These are phyloP conservation scores for Auriculariales sp. DNA, from an alignment of 768 basidiomycete genomes.

Conservation along the genomic window DNA sequence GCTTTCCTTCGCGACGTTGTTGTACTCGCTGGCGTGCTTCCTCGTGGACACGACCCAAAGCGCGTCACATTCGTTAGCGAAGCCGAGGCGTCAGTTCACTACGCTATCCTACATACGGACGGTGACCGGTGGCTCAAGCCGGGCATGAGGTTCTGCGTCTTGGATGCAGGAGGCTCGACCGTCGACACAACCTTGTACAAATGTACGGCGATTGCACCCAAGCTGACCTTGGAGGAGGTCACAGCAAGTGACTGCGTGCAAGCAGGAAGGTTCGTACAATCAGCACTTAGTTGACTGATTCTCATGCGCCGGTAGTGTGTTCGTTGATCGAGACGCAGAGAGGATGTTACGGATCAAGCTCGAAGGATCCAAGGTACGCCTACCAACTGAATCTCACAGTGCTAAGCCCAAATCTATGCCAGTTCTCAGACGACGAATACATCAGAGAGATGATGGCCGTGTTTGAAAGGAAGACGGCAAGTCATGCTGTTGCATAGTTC, in stretches of 20 bases:
- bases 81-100: conserved; percentile 2
- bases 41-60: background rate
- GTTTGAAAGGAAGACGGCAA: conserved; percentile 1
- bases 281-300: background rate
- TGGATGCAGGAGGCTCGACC: conserved; percentile 1
- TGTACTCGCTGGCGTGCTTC: background rate
- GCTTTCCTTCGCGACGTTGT: background rate
- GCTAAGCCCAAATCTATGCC: background rate
- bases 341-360: background rate
- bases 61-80: conserved; percentile 1
- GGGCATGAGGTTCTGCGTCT: background rate
- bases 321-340: background rate
- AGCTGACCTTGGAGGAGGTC: background rate
- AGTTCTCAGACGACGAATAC: background rate
- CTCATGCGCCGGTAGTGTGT: too few species aligned
- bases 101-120: background rate
- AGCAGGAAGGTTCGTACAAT: background rate
- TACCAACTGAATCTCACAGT: background rate
- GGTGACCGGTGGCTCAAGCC: background rate
- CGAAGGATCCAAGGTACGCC: background rate
- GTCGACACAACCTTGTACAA: conserved; percentile 1
- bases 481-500: background rate
- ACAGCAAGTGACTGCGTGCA: conserved; percentile 2
- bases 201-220: background rate
- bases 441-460: background rate